Conservation (phyloP, 768 basidiomycete genomes). For the Nidularia pulvinata region DNA sequence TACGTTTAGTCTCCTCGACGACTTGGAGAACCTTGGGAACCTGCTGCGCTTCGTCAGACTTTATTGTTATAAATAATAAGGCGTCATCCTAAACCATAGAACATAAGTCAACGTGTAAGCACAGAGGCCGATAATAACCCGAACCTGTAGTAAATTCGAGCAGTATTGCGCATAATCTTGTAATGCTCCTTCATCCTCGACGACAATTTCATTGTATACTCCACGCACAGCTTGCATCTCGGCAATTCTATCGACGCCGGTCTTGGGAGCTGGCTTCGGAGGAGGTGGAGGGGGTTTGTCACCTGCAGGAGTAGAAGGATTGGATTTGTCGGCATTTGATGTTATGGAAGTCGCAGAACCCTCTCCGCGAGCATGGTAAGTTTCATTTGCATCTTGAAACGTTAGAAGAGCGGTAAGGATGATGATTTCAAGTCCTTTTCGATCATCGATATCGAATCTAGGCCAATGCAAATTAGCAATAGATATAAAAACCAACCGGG, state of each 20-base stretch:
- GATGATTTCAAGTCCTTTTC: conserved; percentile 85
- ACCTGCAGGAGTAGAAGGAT: conserved; percentile 1
- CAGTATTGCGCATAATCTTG: conserved; percentile 75
- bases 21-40: conserved; percentile 82
- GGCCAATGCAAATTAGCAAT: not conserved
- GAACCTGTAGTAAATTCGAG: conserved; percentile 58
- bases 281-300: conserved; percentile 44
- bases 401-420: conserved; percentile 76
- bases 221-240: conserved; percentile 69
- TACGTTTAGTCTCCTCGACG: conserved; percentile 79
- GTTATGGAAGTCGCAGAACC: conserved; percentile 4
- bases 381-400: conserved; percentile 71
- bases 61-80: conserved; percentile 77
- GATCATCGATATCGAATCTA: conserved; percentile 84
- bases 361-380: conserved; percentile 35
- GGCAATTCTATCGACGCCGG: conserved; percentile 66
- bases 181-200: conserved; percentile 63
- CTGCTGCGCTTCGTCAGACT: conserved; percentile 57
- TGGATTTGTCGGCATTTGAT: not conserved
- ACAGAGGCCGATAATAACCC: conserved; percentile 5
- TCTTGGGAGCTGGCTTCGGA: conserved; percentile 63
- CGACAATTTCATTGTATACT: conserved; percentile 74
- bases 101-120: no score
- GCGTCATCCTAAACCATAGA: conserved; percentile 59
- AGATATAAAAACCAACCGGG: not conserved